These are phyloP conservation scores for Coprinopsis sp. DNA, from an alignment of 768 basidiomycete genomes.

Conservation along the genomic window DNA sequence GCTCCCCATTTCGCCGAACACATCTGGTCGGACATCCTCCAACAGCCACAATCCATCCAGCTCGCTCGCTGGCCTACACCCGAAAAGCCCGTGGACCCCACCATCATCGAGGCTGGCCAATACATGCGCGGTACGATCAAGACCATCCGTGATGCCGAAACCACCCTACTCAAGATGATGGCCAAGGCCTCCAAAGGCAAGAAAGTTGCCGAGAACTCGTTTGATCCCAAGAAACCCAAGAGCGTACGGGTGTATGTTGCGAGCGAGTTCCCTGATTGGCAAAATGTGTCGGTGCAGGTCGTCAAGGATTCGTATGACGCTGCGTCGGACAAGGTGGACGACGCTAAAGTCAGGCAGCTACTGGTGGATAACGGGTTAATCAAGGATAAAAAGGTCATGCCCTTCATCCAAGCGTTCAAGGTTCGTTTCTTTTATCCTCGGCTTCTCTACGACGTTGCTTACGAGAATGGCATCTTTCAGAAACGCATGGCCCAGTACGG, in stretches of 20 bases:
- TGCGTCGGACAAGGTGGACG: slow-evolving; percentile 67
- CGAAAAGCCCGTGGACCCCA: slow-evolving; percentile 51
- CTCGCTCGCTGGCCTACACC: slow-evolving; percentile 79
- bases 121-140: slow-evolving; percentile 94
- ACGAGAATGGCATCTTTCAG: slow-evolving; percentile 30
- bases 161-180: slow-evolving; percentile 70
- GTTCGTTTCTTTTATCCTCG: slow-evolving; percentile 34
- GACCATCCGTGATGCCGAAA: slow-evolving; percentile 86
- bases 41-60: slow-evolving; percentile 74
- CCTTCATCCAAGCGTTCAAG: slow-evolving; percentile 91
- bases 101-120: slow-evolving; percentile 62
- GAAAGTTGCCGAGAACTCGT: slow-evolving; percentile 44
- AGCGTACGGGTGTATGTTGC: slow-evolving; percentile 88
- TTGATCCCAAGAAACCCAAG: slow-evolving; percentile 84
- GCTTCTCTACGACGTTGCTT: not conserved
- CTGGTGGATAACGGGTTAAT: slow-evolving; percentile 72
- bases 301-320: slow-evolving; percentile 65
- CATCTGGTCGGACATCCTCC: slow-evolving; percentile 74
- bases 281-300: slow-evolving; percentile 73
- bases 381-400: slow-evolving; percentile 96
- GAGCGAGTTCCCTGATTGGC: slow-evolving; percentile 90
- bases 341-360: slow-evolving; percentile 66
- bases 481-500: slow-evolving; percentile 80
- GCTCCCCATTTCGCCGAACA: slow-evolving; percentile 94
- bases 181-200: slow-evolving; percentile 67